Base-by-base conservation (phyloP, 1,139 yeast species). In the Pichia sp. region DNA sequence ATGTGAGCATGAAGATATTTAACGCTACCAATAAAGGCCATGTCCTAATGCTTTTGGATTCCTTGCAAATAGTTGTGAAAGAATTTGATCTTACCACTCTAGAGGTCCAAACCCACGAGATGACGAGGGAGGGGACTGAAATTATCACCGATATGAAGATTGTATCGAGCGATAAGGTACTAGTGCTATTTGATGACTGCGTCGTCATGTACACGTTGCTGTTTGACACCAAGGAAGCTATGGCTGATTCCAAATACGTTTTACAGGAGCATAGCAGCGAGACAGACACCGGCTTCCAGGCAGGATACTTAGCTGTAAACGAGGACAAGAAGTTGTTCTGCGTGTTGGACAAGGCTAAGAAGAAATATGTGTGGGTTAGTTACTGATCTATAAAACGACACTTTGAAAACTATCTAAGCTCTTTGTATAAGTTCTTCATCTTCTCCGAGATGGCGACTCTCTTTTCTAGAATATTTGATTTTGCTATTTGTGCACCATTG, bases 281-380 rank as follows among this genome's bases (percentile, higher is more conserved):
- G 2, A 14, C 38, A 14, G 55, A 52, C 5, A 10, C 20, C 4
- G 38, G 31, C 3, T 45, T 54, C 14, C 10, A 43, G 43, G 53
- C 53, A 2, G 49, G 46, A 4, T 41, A 33, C 10, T 27, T 51
- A 5, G 38, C 48, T 1, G 42, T 55, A 12, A 55, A 53, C 29
- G 17, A 50, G 12, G 29, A 16, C 2, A 24, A 24, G 20, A 48
- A 42, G 2, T 14, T 47, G 4, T 45, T 76, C 1, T 78, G 80
- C 60, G 57, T 79, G 31, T 61, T 79, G 30, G 80, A 77, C 53
- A 57, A 65, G 2, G 70, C 73, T 43, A 68, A 70, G 51, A 73
- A 73, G 54, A 71, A 71, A 48, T 80, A 78, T 63, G 56, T 69
- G 9, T 56, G 58, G 58, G 7, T 51, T 1, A 47, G 45, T 10